Conservation (phyloP, 495 filamentous ascomycete species). For the Lasiosphaeria ovina region DNA sequence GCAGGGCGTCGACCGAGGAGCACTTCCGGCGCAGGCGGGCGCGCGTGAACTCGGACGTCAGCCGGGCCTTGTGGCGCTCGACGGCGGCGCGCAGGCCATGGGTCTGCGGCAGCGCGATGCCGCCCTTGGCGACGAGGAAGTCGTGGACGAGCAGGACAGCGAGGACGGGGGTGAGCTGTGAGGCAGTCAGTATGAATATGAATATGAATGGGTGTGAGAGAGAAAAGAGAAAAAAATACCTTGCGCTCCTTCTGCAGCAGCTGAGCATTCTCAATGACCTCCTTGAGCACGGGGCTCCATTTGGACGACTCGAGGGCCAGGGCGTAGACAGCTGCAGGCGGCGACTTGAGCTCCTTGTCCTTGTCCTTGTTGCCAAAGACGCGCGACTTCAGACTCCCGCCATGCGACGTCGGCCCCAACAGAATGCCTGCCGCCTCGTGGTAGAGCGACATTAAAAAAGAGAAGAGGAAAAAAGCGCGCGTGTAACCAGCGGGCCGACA, state of each 20-base stretch:
- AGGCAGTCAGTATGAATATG: slow-evolving; percentile 29
- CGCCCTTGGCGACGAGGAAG: slow-evolving; percentile 72
- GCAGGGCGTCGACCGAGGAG: slow-evolving; percentile 60
- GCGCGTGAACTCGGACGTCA: slow-evolving; percentile 78
- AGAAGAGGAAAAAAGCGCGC: no score
- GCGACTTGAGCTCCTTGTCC: slow-evolving; percentile 58
- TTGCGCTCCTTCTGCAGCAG: slow-evolving; percentile 75
- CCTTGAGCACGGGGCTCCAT: slow-evolving; percentile 82
- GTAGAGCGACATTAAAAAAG: slow-evolving; percentile 75
- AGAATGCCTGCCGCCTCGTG: slow-evolving; percentile 81
- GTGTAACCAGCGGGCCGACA: no score
- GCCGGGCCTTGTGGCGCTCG: slow-evolving; percentile 74
- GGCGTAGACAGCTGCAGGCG: slow-evolving; percentile 80
- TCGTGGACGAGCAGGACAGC: slow-evolving; percentile 85
- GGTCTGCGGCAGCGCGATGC: slow-evolving; percentile 70
- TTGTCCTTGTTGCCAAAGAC: slow-evolving; percentile 62
- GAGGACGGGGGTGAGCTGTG: slow-evolving; percentile 69
- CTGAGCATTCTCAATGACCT: slow-evolving; percentile 75
- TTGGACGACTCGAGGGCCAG: slow-evolving; percentile 80
- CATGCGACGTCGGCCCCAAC: slow-evolving; percentile 47
- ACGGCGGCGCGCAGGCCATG: slow-evolving; percentile 76
- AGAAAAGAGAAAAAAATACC: slow-evolving; percentile 44
- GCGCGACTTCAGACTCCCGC: slow-evolving; percentile 78
- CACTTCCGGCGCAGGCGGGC: slow-evolving; percentile 70
- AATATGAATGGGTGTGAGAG: slow-evolving; percentile 7